Evolutionary conservation across 805 yeast species (phyloP), one percentile per base, ranked within the genome.

Genomic region (Wickerhamiella brachini): DNA sequence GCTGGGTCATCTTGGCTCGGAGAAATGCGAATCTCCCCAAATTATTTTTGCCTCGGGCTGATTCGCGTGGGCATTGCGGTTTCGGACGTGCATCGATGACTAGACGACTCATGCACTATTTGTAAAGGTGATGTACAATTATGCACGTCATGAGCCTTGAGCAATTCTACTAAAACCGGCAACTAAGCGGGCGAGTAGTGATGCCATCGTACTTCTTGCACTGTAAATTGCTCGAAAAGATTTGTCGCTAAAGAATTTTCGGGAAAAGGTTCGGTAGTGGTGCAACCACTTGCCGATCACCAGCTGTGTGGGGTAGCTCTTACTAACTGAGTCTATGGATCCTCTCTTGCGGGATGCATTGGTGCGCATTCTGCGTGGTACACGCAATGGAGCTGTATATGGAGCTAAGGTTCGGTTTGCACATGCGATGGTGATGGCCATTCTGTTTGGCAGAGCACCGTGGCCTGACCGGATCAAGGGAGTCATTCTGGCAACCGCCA

Each of bases 361-460:
- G 13, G 41, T 10, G 31, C 48, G 55, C 10, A 51, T 53, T 41
- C 24, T 51, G 1, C 69, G 68, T 50, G 75, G 75, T 5, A 63
- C 68, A 50, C 59, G 74, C 29, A 72, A 72, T 56, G 80, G 81
- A 18, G 66, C 75, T 6, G 78, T 77, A 6, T 80, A 80, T 54
- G 85, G 85, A 1, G 81, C 80, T 3, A 73, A 76, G 57, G 65
- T 80, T 41, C 67, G 85, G 48, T 79, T 80, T 59, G 74, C 80
- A 47, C 85, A 80, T 63, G 80, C 84, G 0, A 61, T 80, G 47
- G 85, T 80, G 45, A 79, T 80, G 65, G 75, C 77, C 47, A 62
- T 79, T 34, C 66, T 80, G 24, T 80, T 79, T 60, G 67, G 77
- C 46, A 68, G 72, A 38, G 81, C 81, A 4, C 74, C 78, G 45